These are phyloP conservation scores for Microsporum ferrugineum DNA, from an alignment of 2,329 filamentous ascomycete genomes.

Conservation along the genomic window DNA sequence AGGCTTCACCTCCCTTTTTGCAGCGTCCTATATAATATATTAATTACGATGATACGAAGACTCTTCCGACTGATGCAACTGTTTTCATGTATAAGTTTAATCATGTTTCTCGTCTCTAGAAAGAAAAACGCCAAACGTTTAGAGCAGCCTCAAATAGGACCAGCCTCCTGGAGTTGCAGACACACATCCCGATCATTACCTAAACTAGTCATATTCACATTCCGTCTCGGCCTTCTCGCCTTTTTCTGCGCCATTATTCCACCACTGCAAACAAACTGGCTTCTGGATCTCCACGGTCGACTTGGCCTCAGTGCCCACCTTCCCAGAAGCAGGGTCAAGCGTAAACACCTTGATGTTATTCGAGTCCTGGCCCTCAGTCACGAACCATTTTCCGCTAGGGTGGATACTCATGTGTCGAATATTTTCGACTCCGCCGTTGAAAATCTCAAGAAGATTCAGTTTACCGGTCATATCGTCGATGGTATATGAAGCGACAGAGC, in stretches of 20 bases:
- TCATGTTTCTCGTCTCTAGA: neutral
- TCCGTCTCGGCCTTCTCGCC: neutral
- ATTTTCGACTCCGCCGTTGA: slow-evolving; percentile 28
- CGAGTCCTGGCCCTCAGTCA: slow-evolving; percentile 50
- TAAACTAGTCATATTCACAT: neutral
- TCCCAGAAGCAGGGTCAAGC: slow-evolving; percentile 47
- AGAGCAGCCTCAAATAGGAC: neutral
- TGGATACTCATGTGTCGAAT: slow-evolving; percentile 50
- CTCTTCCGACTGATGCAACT: neutral
- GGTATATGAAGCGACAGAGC: slow-evolving; percentile 54
- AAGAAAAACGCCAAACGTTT: neutral
- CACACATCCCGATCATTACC: neutral
- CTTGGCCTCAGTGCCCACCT: slow-evolving; percentile 34
- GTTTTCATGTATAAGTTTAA: neutral
- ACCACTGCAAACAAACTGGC: slow-evolving; percentile 11
- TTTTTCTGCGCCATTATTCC: neutral
- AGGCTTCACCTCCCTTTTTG: neutral
- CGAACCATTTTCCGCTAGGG: slow-evolving; percentile 48
- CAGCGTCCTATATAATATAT: neutral
- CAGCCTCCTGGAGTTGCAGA: neutral
- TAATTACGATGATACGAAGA: neutral
- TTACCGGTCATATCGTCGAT: slow-evolving; percentile 36
- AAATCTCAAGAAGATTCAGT: slow-evolving; percentile 10
- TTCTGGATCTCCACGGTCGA: slow-evolving; percentile 3
- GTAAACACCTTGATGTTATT: slow-evolving; percentile 47